Base-by-base conservation (phyloP, 2,329 filamentous ascomycete species). In the Hymenoscyphus fructigenus region DNA sequence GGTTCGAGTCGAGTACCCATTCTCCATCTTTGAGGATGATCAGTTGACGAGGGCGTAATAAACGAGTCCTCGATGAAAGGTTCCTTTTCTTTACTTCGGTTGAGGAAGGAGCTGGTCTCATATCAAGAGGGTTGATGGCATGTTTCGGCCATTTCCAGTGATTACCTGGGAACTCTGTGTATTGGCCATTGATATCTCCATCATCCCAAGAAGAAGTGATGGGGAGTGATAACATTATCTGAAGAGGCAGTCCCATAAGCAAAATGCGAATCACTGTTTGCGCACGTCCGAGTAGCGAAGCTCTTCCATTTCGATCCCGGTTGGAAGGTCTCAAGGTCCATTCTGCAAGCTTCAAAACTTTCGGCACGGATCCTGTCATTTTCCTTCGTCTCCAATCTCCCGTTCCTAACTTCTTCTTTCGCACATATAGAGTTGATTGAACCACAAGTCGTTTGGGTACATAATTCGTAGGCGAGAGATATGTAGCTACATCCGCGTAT, bases 91-190 rank as follows among this genome's bases (percentile, higher is more conserved):
- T 26, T 20, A 14, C 32, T 20, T 61, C 53, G 5, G 53, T 59
- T 15, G 29, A 57, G 6, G 20, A 12, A 17, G 50, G 50, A 55
- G 55, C 14, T 29, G 71, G 71, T 26, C 62, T 69, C 63, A 66
- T 66, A 41, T 74, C 71, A 1, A 74, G 64, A 0, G 66, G 65
- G 47, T 74, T 74, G 50, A 69, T 70, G 4, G 69, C 68, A 56
- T 72, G 67, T 26, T 73, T 73, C 0, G 72, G 66, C 70, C 70
- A 74, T 56, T 71, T 63, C 70, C 70, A 74, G 57, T 72, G 65
- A 23, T 71, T 72, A 1, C 64, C 67, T 3, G 69, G 70, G 57
- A 68, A 72, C 17, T 72, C 68, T 0, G 67, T 70, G 34, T 73
- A 73, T 5, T 62, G 67, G 7, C 68, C 66, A 15, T 60, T 57